Base-by-base conservation (phyloP, 257 asterid genomes). In the Mitragyna speciosa region DNA sequence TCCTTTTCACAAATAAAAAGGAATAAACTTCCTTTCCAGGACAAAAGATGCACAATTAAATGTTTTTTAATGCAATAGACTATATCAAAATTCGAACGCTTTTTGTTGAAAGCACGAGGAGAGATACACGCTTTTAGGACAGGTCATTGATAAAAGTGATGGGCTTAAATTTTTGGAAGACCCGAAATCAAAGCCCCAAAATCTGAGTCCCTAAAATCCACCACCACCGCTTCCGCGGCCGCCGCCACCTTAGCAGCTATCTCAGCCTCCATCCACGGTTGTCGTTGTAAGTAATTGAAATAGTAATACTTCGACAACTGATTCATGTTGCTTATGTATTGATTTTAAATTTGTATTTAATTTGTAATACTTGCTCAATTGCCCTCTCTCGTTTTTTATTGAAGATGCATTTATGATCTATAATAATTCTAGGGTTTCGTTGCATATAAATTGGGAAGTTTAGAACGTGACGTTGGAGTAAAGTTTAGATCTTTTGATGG, bases 141-240 rank as follows among this genome's bases (percentile, higher is more conserved):
- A 63, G 26, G 30, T n/a, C 33, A n/a, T 3, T 22, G 24, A 26
- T 63, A 63, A 63, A 26, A 26, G 17, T 59, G 5, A 58, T 10
- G 24, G 14, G 30, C 63, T 11, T 22, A 30, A 0, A 51, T 28
- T 52, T 4, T 36, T 36, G n/a, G 10, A 54, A 0, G 52, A 6
- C 52, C 8, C 43, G 24, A 33, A 45, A 36, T 33, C 83, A 31
- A 78, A 85, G 80, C 80, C 47, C 78, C 74, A 84, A 75, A 56
- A 12, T 30, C 24, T 3, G 20, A 47, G 2, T 9, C 49, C 49
- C 49, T 45, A 6, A 45, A 45, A 45, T 24, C 33, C 48, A 56
- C 41, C 56, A 15, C 70, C 70, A 11, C 43, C 43, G 16, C 33
- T 43, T 0, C 47, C 36, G 14, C n/a, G n/a, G n/a, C n/a, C n/a